These are phyloP conservation scores for Tricholoma matsutake DNA, from an alignment of 768 basidiomycete species.

Conservation along the genomic window DNA sequence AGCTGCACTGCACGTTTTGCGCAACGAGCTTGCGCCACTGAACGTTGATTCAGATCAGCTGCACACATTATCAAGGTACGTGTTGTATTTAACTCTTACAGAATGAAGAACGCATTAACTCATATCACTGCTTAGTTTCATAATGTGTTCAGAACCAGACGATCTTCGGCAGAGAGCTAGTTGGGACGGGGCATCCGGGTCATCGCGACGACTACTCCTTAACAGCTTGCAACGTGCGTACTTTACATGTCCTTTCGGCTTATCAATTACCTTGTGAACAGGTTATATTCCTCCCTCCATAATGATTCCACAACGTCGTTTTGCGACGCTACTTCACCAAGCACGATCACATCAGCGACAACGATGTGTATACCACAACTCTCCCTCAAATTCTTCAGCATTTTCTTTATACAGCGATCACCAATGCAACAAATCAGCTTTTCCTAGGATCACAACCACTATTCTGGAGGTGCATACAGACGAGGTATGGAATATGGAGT, in stretches of 20 bases:
- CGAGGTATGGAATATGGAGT: constrained; percentile 95
- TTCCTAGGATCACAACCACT: constrained; percentile 84
- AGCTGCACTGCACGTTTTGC: constrained; percentile 78
- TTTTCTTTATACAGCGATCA: constrained; percentile 91
- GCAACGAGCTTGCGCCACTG: constrained; percentile 84
- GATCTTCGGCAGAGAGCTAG: constrained; percentile 77
- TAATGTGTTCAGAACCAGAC: constrained; percentile 88
- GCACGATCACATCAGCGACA: constrained; percentile 77
- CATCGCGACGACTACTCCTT: constrained; percentile 75
- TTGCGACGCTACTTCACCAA: constrained; percentile 82
- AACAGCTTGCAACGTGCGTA: constrained; percentile 76
- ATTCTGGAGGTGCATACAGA: constrained; percentile 84
- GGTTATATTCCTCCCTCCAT: constrained; percentile 86
- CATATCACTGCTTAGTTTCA: constrained; percentile 47
- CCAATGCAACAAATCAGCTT: constrained; percentile 72
- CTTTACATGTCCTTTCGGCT: background rate
- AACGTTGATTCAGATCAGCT: constrained; percentile 77
- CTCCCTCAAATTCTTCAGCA: constrained; percentile 48
- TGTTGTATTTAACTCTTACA: background rate
- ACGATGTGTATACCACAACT: constrained; percentile 86
- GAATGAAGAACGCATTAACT: background rate
- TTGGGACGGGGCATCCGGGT: constrained; percentile 88
- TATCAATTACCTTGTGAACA: constrained; percentile 28
- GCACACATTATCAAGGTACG: constrained; percentile 84
- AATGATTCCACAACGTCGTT: constrained; percentile 91